phyloP scores from a whole-genome alignment of 495 filamentous ascomycete genomes.

The Penicillium angulare region DNA sequence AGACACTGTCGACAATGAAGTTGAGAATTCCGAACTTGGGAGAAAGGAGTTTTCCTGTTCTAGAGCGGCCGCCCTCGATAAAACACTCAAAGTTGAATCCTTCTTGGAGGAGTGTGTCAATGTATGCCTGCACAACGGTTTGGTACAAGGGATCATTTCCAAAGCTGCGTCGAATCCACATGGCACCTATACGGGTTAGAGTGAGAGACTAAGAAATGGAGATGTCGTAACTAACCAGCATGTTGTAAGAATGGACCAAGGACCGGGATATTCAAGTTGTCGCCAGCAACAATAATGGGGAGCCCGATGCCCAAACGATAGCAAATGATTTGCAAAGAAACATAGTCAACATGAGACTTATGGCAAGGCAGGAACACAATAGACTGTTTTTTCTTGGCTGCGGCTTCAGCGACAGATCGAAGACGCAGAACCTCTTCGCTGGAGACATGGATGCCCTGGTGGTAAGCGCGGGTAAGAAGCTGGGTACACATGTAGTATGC shows the following conservation, averaged over 20 bases:
- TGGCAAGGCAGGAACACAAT: slow-evolving; percentile 96
- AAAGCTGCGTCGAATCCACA: slow-evolving; percentile 94
- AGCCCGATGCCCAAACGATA: slow-evolving; percentile 86
- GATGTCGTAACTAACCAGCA: slow-evolving; percentile 61
- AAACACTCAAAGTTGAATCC: slow-evolving; percentile 97
- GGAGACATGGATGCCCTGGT: slow-evolving; percentile 93
- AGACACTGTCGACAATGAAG: slow-evolving; percentile 85
- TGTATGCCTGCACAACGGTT: slow-evolving; percentile 90
- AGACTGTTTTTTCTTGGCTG: slow-evolving; percentile 83
- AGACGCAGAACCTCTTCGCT: slow-evolving; percentile 87
- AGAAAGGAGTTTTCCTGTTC: slow-evolving; percentile 88
- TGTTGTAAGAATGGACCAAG: slow-evolving; percentile 90
- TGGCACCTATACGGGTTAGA: slow-evolving; percentile 60
- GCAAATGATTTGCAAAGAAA: slow-evolving; percentile 89
- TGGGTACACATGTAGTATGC: slow-evolving; percentile 91
- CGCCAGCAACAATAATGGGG: slow-evolving; percentile 91
- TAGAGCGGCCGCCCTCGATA: slow-evolving; percentile 87
- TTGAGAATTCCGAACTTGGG: slow-evolving; percentile 96
- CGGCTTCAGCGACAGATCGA: slow-evolving; percentile 75
- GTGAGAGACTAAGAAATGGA: not conserved
- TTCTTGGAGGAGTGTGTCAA: slow-evolving; percentile 85
- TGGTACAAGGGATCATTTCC: slow-evolving; percentile 87
- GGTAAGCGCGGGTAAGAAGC: slow-evolving; percentile 86
- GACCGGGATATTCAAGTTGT: slow-evolving; percentile 92
- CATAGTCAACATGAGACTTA: slow-evolving; percentile 92